phyloP scores from a whole-genome alignment of 2,329 filamentous ascomycete genomes.

The Raffaelea arxii region DNA sequence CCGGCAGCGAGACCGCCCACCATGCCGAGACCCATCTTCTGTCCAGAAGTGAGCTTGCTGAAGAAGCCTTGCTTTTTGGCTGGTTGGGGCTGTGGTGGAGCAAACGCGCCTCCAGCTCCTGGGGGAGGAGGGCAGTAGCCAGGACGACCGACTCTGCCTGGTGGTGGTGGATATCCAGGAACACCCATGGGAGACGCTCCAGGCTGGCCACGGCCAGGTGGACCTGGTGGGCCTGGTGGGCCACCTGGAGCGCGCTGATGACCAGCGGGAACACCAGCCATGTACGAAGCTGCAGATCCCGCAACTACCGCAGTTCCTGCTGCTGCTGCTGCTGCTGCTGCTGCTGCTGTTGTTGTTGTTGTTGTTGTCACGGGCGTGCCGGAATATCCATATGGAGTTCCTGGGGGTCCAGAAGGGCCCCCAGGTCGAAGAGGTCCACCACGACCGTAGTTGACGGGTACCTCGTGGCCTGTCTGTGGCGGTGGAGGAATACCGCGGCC shows the following conservation, averaged over 20 bases:
- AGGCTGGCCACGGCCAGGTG: not conserved
- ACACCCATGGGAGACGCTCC: not conserved
- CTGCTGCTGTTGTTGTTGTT: too few relatives aligned
- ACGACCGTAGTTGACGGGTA: too few relatives aligned
- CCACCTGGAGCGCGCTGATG: not conserved
- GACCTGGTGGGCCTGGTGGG: not conserved
- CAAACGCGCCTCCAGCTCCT: not conserved
- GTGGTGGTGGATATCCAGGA: not conserved
- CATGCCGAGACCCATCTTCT: conserved; percentile 7
- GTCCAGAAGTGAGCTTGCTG: conserved; percentile 7
- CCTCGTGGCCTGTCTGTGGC: too few relatives aligned
- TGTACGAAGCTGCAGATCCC: not conserved
- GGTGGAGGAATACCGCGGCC: too few relatives aligned
- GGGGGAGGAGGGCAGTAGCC: conserved; percentile 1
- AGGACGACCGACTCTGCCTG: conserved; percentile 1
- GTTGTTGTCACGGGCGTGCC: too few relatives aligned
- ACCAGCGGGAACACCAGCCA: not conserved
- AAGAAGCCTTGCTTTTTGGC: conserved; percentile 7
- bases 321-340: too few relatives aligned
- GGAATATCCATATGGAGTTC: too few relatives aligned
- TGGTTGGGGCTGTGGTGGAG: not conserved
- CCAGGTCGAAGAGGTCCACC: too few relatives aligned
- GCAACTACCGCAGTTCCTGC: not conserved
- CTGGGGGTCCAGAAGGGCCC: too few relatives aligned
- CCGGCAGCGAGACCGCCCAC: conserved; percentile 7